Evolutionary conservation across 495 filamentous ascomycete genomes (phyloP), one percentile per base, ranked within the genome.

Genomic region (Neurospora sp.): DNA sequence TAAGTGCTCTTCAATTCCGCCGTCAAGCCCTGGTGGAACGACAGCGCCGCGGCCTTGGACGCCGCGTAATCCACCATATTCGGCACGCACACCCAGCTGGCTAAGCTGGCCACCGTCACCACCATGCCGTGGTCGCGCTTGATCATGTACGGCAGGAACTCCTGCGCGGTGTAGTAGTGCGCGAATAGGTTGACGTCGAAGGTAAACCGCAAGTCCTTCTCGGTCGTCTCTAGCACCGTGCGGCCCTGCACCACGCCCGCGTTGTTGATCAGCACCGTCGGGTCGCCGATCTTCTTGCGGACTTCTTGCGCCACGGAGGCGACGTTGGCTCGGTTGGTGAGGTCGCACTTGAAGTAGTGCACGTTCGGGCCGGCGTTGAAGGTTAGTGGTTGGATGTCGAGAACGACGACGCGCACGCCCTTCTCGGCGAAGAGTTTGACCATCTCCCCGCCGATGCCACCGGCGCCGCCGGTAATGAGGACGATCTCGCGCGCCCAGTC

Each of bases 191-290:
- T 94, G 75, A 93, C 90, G 72, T 89, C 88, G 78, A 93, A 93
- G 75, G 88, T 90, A 74, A 89, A 88, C 4, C 84, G 82, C 70
- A 91, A 85, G 71, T 89, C 86, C 6, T 76, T 78, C 70, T 89
- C 87, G 4, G 84, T 85, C 40, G 85, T 79, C 71, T 84, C 82
- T 37, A 93, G 86, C 71, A 94, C 85, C 27, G 86, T 85, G 35
- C 87, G 85, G 42, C 88, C 89, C n/a, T 84, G 85, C 27, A 85
- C 86, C 39, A 91, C 84, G 70, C 91, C 91, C 2, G 91, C 91
- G 78, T 93, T 94, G 84, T 92, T 92, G 82, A 94, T 90, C 0
- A 94, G 82, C 72, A 93, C 82, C 2, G 90, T 93, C 0, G 92
- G 92, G 7, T 85, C 59, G 73, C 91, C 91, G 72, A 91, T 81